Conservation (phyloP, 352 stramenopile species). For the Phytophthora kernoviae region DNA sequence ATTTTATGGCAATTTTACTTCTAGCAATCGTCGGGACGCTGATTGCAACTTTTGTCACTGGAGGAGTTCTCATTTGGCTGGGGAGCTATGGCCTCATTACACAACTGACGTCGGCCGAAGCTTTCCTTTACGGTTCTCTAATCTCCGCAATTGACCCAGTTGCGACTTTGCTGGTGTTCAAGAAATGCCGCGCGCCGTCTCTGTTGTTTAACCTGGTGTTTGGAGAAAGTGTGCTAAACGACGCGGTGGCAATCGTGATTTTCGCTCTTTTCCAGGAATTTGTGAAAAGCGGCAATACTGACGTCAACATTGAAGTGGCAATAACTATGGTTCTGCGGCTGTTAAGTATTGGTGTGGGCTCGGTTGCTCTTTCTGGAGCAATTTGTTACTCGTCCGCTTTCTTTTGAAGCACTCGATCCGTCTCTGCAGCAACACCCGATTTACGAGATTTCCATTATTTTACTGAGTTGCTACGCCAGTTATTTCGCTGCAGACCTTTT, state of each 20-base stretch:
- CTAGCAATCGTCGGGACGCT: conserved; percentile 57
- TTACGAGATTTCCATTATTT: conserved; percentile 79
- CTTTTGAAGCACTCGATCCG: conserved; percentile 54
- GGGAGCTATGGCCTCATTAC: conserved; percentile 57
- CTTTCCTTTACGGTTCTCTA: conserved; percentile 90
- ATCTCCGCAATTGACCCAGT: conserved; percentile 94
- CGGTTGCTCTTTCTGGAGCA: conserved; percentile 45
- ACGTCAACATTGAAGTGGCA: conserved; percentile 43
- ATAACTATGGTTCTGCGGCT: conserved; percentile 47
- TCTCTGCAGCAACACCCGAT: conserved; percentile 55
- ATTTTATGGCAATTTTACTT: conserved; percentile 49
- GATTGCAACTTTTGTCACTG: conserved; percentile 55
- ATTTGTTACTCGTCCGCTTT: conserved; percentile 71
- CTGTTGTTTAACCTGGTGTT: conserved; percentile 95
- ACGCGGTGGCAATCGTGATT: conserved; percentile 88
- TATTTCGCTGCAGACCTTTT: conserved; percentile 73
- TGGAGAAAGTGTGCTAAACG: conserved; percentile 92
- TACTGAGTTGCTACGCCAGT: conserved; percentile 75
- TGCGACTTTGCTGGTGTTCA: conserved; percentile 91
- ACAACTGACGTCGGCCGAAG: conserved; percentile 76
- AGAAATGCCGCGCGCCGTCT: conserved; percentile 71
- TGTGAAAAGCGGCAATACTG: conserved; percentile 53
- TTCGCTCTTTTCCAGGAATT: conserved; percentile 71
- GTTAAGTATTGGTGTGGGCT: conserved; percentile 56
- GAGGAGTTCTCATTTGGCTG: conserved; percentile 48